Base-by-base conservation (phyloP, 768 basidiomycete species). In the Mycena alexandri region DNA sequence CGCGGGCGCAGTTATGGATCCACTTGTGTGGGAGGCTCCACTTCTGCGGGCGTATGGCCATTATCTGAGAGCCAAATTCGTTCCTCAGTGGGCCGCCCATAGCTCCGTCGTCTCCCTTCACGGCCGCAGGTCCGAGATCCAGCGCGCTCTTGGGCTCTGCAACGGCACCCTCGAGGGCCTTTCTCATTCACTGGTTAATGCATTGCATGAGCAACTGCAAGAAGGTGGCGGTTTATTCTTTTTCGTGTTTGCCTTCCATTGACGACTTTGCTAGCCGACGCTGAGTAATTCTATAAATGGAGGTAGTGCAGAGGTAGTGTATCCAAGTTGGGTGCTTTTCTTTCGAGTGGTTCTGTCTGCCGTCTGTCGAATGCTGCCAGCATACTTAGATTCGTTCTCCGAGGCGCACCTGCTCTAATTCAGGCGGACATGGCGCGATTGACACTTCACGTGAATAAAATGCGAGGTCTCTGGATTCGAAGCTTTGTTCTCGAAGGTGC, bases 1-100 rank as follows among this genome's bases (percentile, higher is more conserved):
- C 13, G 48, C 33, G 10, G 41, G 63, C 12, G 63, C 63, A 25
- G 56, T 52, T 25, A 58, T 52, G 50, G 42, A 33, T 16, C 55
- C 63, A 21, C 47, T 43, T 21, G 43, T 3, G n/a, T 57, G 54
- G 61, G 25, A 46, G 21, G 41, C 63, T 41, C 63, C 63, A 41
- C 50, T 65, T 9, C 58, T 65, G 56, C 56, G 24, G 33, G 56
- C 63, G 22, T 65, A 65, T 42, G 63, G 41, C 33, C 17, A 63
- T 22, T 46, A 63, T 50, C 14, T 50, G 53, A 55, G 47, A 47
- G 46, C 47, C 24, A 55, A 9, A 33, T 55, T 24, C 38, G 6
- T 41, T 54, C 43, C 42, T 1, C 8, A 44, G 11, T 33, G 44
- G 19, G 19, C 50, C 2, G 56, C 22, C 12, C 41, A 44, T 14